phyloP scores from a whole-genome alignment of 352 stramenopile species.

The Pythium coloratum region DNA sequence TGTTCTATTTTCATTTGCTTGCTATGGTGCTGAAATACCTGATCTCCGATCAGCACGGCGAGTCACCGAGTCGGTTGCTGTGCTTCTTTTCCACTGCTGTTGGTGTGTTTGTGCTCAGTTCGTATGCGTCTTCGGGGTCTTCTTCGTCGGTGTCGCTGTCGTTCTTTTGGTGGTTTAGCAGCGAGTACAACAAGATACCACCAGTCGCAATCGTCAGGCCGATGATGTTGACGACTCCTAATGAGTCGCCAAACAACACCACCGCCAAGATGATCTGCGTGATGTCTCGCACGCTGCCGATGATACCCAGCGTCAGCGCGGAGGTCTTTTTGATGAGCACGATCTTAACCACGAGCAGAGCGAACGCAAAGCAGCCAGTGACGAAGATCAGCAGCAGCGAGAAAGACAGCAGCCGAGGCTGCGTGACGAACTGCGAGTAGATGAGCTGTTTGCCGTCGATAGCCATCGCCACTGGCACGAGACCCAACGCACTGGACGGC shows the following conservation, averaged over 20 bases:
- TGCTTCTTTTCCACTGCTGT: neutral
- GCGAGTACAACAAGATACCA: slow-evolving; percentile 77
- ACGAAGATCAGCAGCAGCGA: slow-evolving; percentile 60
- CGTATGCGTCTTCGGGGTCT: neutral
- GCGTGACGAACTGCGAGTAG: slow-evolving; percentile 52
- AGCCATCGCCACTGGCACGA: slow-evolving; percentile 59
- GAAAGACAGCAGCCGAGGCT: slow-evolving; percentile 42
- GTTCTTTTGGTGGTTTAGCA: slow-evolving; percentile 49
- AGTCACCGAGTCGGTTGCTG: neutral
- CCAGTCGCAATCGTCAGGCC: slow-evolving; percentile 66
- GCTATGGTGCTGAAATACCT: too few relatives aligned
- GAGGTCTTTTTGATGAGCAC: slow-evolving; percentile 84
- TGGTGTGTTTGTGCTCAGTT: neutral
- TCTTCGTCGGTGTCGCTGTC: neutral
- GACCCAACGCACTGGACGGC: slow-evolving; percentile 56
- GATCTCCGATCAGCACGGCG: neutral
- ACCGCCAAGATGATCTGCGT: slow-evolving; percentile 80
- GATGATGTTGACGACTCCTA: slow-evolving; percentile 61
- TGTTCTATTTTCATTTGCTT: too few relatives aligned
- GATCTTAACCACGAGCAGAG: slow-evolving; percentile 82
- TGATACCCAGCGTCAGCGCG: slow-evolving; percentile 74
- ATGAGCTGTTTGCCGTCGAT: slow-evolving; percentile 46
- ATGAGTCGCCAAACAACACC: slow-evolving; percentile 68
- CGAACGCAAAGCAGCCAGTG: slow-evolving; percentile 61
- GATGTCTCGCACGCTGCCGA: slow-evolving; percentile 77